Base-by-base conservation (phyloP, 495 filamentous ascomycete genomes). In the Penicillium robsamsonii region DNA sequence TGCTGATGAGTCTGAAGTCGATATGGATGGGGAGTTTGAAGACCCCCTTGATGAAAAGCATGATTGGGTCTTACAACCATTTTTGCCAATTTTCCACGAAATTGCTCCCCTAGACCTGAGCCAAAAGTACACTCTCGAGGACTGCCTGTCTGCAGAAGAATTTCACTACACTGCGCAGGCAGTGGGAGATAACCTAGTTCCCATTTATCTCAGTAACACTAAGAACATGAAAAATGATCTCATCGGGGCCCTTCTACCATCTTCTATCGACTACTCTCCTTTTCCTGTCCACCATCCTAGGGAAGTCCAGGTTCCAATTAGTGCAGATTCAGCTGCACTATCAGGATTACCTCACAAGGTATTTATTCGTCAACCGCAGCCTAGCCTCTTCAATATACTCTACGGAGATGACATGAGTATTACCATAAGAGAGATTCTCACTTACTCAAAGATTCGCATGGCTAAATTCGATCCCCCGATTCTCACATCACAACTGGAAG, bases 251-350 rank as follows among this genome's bases (percentile, higher is more conserved):
- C 10, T 2, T 41, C 25, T 52, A 42, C 49, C 35, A 52, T 52
- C 38, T 52, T 52, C 35, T 11, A 4, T 52, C 7, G 49, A 52
- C 49, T 52, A 25, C 38, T 52, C 49, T 2, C 2, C n/a, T 22
- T 53, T 53, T 42, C 40, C 50, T 43, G n/a, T 53, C 50, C 31
- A 53, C n/a, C 15, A 41, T 15, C 50, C 50, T 31, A 44, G 24
- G 15, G 50, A 53, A 43, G 41, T 53, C 15, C 27, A 53, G 22
- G 38, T 44, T 53, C 25, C 40, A 43, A 53, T 53, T 33, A 53
- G 40, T 53, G 25, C 35, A 18, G n/a, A 30, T 45, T 53, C n/a
- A 53, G 38, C 38, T 53, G 6, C 37, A 41, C 41, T 53, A 13
- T 25, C 25, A 44, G 38, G 37, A 43, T 12, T 43, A 43, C 24